Base-by-base conservation (phyloP, 129 eudicot species). In the Centella asiatica region DNA sequence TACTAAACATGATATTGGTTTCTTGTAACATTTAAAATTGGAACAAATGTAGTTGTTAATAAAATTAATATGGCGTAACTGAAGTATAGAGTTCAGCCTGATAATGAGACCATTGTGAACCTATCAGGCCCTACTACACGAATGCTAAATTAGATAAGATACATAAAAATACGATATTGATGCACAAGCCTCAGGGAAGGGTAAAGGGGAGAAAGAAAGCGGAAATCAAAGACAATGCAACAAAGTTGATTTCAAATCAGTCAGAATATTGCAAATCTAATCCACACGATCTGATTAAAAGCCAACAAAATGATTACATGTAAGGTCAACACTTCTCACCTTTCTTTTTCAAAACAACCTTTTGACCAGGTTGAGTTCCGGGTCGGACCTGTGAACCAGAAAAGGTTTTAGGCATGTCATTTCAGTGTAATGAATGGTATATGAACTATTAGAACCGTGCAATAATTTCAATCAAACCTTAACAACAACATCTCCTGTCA, bases 351-450 rank as follows among this genome's bases (percentile, higher is more conserved):
- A 89, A 58, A n/a, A 81, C 82, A 58, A 85, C 95, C 78, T 83
- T 73, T 70, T 86, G 90, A 44, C 95, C 97, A 62, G 97, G 92
- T 76, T 89, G 95, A 52, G 97, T 83, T 50, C 97, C 97, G 17
- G 97, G 78, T 55, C 84, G 92, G 58, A 89, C 95, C 97, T 89
- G 58, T 65, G 66, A 17, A 58, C 29, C 71, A 45, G 28, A 74
- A 18, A 17, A 58, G 46, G 46, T 32, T 33, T 54, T 34, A n/a
- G 47, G 20, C 25, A 4, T 3, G 31, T 24, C 45, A 19, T 7
- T 34, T 34, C 29, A 11, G 45, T 19, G 46, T 40, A 28, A 32
- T 15, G 34, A 14, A 8, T 2, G 4, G 31, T 33, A 34, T 2
- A 6, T 33, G 19, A 57, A 57, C 42, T 33, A n/a, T 19, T 33